Percentiles rank a stretch among this genome's conserved stretches.
These are phyloP conservation scores for Neonothopanus nambi DNA, from an alignment of 1,284 basidiomycete species.

Conservation along the genomic window DNA sequence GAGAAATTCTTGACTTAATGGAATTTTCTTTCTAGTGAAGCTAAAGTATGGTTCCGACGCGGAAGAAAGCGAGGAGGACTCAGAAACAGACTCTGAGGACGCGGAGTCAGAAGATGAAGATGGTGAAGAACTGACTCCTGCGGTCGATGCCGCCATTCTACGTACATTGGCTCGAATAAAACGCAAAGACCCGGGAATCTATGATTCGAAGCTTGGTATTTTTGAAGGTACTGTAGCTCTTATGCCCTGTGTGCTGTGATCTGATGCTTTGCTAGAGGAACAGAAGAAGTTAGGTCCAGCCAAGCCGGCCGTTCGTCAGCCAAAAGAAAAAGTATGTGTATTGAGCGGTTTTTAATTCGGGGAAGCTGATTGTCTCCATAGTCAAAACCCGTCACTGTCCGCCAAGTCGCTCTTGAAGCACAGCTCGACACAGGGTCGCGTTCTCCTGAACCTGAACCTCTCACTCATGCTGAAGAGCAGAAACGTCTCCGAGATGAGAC, in stretches of 20 bases:
- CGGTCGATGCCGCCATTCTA: constrained; percentile 93
- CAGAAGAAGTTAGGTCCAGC: constrained; percentile 43
- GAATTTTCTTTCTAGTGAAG: constrained; percentile 57
- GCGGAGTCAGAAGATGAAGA: constrained; percentile 93
- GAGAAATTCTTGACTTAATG: neutral
- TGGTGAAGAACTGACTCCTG: constrained; percentile 93
- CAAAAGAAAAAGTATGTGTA: constrained; percentile 58
- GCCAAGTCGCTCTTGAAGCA: constrained; percentile 58
- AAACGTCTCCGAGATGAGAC: constrained; percentile 77
- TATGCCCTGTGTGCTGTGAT: constrained; percentile 2
- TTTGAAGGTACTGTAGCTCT: constrained; percentile 62
- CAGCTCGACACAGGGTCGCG: constrained; percentile 51
- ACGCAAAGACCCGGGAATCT: constrained; percentile 83
- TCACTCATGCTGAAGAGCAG: constrained; percentile 84
- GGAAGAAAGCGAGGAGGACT: constrained; percentile 44
- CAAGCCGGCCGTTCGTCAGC: constrained; percentile 24
- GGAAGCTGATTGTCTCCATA: constrained; percentile 21
- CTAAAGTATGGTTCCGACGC: constrained; percentile 83
- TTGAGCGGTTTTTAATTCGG: neutral
- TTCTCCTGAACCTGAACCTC: constrained; percentile 47
- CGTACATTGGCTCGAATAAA: constrained; percentile 88
- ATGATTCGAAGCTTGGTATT: constrained; percentile 69
- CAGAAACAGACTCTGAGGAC: constrained; percentile 67
- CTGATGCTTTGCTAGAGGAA: constrained; percentile 55
- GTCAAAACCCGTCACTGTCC: constrained; percentile 64